These are phyloP conservation scores for Aspergillus homomorphus DNA, from an alignment of 495 filamentous ascomycete species.

Conservation along the genomic window DNA sequence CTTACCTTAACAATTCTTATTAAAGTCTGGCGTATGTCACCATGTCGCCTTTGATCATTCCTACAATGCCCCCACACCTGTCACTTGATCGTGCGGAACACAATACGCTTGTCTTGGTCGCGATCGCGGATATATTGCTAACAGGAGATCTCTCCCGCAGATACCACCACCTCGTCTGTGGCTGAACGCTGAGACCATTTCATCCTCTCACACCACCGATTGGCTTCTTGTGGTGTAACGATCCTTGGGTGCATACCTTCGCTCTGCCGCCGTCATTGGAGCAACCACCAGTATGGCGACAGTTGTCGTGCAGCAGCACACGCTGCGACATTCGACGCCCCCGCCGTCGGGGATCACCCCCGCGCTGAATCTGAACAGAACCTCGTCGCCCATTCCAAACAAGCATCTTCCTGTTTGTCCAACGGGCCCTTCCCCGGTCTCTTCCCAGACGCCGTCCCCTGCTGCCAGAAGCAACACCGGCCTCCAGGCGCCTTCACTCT, in stretches of 20 bases:
- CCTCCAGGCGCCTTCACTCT: conserved; percentile 58
- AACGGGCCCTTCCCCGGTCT: conserved; percentile 63
- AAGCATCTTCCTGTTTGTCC: conserved; percentile 85
- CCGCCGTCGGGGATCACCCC: conserved; percentile 39
- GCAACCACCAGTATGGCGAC: conserved; percentile 42
- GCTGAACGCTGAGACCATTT: background rate
- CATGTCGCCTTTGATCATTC: no score
- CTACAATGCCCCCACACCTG: background rate
- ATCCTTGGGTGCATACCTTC: background rate
- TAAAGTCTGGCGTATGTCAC: conserved; percentile 4
- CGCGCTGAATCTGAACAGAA: conserved; percentile 40
- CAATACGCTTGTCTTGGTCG: background rate
- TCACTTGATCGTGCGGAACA: background rate
- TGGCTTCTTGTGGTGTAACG: conserved; percentile 3
- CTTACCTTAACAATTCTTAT: background rate
- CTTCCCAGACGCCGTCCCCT: conserved; percentile 50
- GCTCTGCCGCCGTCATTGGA: background rate
- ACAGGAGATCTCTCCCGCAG: background rate
- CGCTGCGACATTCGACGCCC: conserved; percentile 46
- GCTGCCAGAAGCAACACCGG: conserved; percentile 47
- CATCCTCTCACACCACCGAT: conserved; percentile 6
- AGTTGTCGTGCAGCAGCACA: conserved; percentile 49
- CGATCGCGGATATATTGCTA: background rate
- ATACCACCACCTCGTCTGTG: background rate
- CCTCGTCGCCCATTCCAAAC: conserved; percentile 71